Conservation (phyloP, 1,284 basidiomycete genomes). For the Trametes hirsuta region DNA sequence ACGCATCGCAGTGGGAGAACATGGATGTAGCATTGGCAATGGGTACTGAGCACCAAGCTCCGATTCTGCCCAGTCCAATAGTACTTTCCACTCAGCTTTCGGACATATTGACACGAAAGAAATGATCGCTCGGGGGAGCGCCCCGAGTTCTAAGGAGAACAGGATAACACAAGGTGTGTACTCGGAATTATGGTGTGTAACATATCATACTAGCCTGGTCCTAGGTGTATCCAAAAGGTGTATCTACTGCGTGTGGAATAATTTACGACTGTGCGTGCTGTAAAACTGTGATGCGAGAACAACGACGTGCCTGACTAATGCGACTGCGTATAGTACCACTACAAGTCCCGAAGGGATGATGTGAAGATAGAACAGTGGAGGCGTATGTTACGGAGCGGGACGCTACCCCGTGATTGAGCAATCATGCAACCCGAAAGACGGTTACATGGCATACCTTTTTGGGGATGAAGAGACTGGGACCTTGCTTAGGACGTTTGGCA, state of each 20-base stretch:
- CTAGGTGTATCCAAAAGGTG: slow-evolving; percentile 8
- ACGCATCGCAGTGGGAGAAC: too few species aligned
- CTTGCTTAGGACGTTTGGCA: slow-evolving; percentile 35
- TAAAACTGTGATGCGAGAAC: background rate
- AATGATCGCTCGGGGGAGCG: too few species aligned
- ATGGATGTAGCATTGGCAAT: too few species aligned
- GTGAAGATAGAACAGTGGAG: background rate
- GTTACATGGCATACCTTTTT: slow-evolving; percentile 25
- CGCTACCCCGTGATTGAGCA: background rate
- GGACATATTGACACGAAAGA: too few species aligned
- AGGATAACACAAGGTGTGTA: too few species aligned
- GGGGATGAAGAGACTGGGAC: slow-evolving; percentile 36
- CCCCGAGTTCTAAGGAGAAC: too few species aligned
- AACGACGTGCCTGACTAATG: background rate
- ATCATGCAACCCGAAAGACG: background rate
- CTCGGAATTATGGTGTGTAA: background rate
- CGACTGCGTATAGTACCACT: background rate
- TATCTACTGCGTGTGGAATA: background rate
- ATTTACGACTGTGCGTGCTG: slow-evolving; percentile 6
- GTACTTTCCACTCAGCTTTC: too few species aligned
- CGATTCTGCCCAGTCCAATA: too few species aligned
- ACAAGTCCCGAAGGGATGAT: too few species aligned
- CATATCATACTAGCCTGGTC: background rate
- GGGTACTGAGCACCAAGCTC: too few species aligned
- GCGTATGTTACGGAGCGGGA: background rate